phyloP scores from a whole-genome alignment of 768 basidiomycete genomes.

The Lentinula aciculospora region DNA sequence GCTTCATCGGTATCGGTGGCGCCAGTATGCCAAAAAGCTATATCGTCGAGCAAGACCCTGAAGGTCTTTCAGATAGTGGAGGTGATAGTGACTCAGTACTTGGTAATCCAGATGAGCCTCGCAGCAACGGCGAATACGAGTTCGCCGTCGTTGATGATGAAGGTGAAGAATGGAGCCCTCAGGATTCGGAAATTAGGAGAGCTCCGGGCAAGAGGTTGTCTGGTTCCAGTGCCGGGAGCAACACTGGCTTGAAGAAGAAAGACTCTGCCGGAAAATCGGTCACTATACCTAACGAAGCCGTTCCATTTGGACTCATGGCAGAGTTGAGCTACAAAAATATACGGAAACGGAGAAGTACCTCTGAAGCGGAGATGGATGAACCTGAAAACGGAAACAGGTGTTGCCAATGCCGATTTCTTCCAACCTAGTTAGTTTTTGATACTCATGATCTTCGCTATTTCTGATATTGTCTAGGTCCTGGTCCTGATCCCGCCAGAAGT shows the following conservation, averaged over 20 bases:
- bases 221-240: slow-evolving; percentile 34
- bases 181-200: background rate
- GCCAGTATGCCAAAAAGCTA: slow-evolving; percentile 47
- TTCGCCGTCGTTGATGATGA: slow-evolving; percentile 38
- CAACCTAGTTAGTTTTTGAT: slow-evolving; percentile 35
- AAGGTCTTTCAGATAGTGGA: slow-evolving; percentile 29
- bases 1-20: slow-evolving; percentile 58
- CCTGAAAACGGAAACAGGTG: slow-evolving; percentile 52
- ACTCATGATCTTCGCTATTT: background rate
- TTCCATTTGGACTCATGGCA: slow-evolving; percentile 77
- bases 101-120: slow-evolving; percentile 11
- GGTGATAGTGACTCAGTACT: slow-evolving; percentile 32
- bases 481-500: slow-evolving; percentile 32
- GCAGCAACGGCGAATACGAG: slow-evolving; percentile 19
- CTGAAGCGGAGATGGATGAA: slow-evolving; percentile 36
- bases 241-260: slow-evolving; percentile 31
- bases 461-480: slow-evolving; percentile 27
- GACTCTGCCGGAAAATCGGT: slow-evolving; percentile 38
- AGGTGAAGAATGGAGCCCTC: slow-evolving; percentile 27
- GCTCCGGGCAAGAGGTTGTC: slow-evolving; percentile 18
- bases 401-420: slow-evolving; percentile 68
- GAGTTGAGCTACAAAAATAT: slow-evolving; percentile 46
- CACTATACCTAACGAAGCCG: slow-evolving; percentile 53
- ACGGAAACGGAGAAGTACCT: slow-evolving; percentile 25
- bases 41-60: slow-evolving; percentile 42